A percentile compares a stretch with the other conserved stretches of the same genome.
These are phyloP conservation scores for Hypericum androsaemum DNA, from an alignment of 345 rosid species.

Conservation along the genomic window DNA sequence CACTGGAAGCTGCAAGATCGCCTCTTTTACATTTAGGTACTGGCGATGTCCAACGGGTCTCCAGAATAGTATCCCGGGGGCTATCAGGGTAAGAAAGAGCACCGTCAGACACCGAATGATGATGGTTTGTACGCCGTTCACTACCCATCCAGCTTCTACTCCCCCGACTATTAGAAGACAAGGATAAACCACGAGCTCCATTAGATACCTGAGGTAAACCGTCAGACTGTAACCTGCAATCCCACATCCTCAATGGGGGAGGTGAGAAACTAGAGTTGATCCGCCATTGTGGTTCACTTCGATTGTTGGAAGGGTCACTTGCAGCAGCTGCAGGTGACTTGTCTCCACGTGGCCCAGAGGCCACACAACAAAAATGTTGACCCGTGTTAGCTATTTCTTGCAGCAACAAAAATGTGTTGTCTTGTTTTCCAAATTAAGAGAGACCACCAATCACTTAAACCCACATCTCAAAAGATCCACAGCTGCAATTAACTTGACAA, in stretches of 20 bases:
- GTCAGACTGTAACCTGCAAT: conserved; percentile 50
- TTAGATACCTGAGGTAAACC: conserved; percentile 28
- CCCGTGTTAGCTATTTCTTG: conserved; percentile 80
- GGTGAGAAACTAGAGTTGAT: conserved; percentile 79
- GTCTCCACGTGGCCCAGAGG: conserved; percentile 86
- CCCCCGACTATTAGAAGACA: conserved; percentile 35
- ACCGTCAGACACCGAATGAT: conserved; percentile 65
- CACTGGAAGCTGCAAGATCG: conserved; percentile 31
- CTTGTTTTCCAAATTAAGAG: conserved; percentile 7
- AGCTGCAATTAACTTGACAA: conserved; percentile 7
- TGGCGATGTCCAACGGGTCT: conserved; percentile 54
- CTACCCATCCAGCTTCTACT: conserved; percentile 45
- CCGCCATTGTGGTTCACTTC: conserved; percentile 54
- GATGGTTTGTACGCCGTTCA: conserved; percentile 36
- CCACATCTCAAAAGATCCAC: conserved; percentile 3
- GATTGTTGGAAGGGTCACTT: conserved; percentile 32
- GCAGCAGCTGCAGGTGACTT: conserved; percentile 36
- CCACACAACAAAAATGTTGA: conserved; percentile 91
- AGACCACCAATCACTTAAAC: conserved; percentile 12
- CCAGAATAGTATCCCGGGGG: conserved; percentile 42
- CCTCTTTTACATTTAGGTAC: conserved; percentile 31
- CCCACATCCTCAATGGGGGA: conserved; percentile 53
- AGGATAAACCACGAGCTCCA: conserved; percentile 34
- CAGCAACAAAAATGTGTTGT: conserved; percentile 19
- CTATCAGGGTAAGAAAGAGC: conserved; percentile 47